Evolutionary conservation across 768 basidiomycete species (phyloP), one percentile per base, ranked within the genome.

Genomic region (Pisolithus sp.): DNA sequence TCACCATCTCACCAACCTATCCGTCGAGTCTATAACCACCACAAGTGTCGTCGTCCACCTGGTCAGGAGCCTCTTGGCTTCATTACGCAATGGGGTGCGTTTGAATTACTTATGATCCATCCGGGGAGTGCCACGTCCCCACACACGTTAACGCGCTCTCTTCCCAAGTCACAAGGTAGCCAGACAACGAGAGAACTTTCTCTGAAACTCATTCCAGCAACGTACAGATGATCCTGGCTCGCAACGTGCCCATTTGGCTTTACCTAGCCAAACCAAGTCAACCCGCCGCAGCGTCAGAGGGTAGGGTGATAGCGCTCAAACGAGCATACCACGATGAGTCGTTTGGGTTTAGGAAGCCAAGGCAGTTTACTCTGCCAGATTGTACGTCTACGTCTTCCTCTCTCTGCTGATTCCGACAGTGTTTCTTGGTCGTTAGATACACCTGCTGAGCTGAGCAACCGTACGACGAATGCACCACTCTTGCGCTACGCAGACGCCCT

Each of bases 401-500:
- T 47, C 34, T 7, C 12, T n/a, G 26, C 23, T 13, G n/a, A 20
- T 9, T 47, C 59, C 45, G 56, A 36, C 8, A 21, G 23, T 39
- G 26, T 34, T 30, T 17, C 26, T 12, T 38, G 28, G 15, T 45
- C n/a, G 8, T 41, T 50, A 89, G 87, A 89, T 62, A 86, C 81
- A 2, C 64, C 76, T 1, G 70, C 72, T 0, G 87, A 90, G 58
- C 73, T 92, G 13, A 63, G 73, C 48, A 89, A 89, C 66, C 78
- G 93, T 8, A 75, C 75, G 13, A 62, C 65, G 3, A 93, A 94
- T 58, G 90, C 91, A 0, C 73, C 89, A 3, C 72, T 96, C 17
- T 71, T 94, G 41, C 86, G 93, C 31, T 94, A 93, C 62, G 89
- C 93, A 10, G 93, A 95, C 64, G 85, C 87, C 2, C 77, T 95